Base-by-base conservation (phyloP, 306 rosid species). In the Cucurbita ficifolia region DNA sequence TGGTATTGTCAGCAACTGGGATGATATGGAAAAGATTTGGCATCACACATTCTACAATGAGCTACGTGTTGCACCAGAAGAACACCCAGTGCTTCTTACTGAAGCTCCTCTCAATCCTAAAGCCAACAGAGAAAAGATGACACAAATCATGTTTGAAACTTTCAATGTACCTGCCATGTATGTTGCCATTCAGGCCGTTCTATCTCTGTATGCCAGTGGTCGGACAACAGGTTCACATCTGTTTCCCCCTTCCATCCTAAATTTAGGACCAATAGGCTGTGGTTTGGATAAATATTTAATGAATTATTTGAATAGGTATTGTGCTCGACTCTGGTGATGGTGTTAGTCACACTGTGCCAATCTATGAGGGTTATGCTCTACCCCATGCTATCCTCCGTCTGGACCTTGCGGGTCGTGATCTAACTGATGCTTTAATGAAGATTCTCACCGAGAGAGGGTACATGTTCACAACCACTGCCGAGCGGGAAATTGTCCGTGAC, bases 21-120 rank as follows among this genome's bases (percentile, higher is more conserved):
- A 92, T 84, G 98, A 92, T 85, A 92, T 92, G 98, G 98, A 92
- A 75, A 92, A 92, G 91, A 92, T 92, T 76, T 92, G 97, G 97
- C 97, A 92, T 89, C 97, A 92, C 79, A 92, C 97, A 63, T 92
- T 92, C 86, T 92, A 92, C 88, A 92, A 92, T 71, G 98, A 92
- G 76, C 88, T 92, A 71, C 98, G 98, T 80, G 98, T 92, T 79
- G 98, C 98, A 63, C 98, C 98, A 11, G 98, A 92, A 80, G 98
- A 92, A 85, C 98, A 92, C 82, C 98, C 98, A 46, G 98, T 92
- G 77, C 96, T 92, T 79, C 92, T 92, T 42, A 92, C 98, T 5
- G 98, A 92, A 85, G 98, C 98, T 76, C 98, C 98, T 77, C 88
- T 92, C 79, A 92, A 92, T 79, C 98, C 98, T 48, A 92, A 92